These are phyloP conservation scores for Phanerodontia chrysosporium DNA, from an alignment of 768 basidiomycete species.

Conservation along the genomic window DNA sequence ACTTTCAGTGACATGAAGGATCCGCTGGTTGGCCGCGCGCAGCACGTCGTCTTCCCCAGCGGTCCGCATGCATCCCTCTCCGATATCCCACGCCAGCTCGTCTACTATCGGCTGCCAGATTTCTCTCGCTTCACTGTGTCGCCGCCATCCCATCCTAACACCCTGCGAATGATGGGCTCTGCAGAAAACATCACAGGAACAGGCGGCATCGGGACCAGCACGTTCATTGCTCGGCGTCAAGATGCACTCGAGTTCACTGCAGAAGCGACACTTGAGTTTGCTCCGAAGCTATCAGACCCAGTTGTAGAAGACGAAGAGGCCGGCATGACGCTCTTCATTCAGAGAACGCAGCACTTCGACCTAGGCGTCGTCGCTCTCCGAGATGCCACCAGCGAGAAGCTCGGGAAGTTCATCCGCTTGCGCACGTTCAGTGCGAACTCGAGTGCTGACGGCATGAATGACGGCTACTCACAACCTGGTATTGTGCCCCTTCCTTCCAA, in stretches of 20 bases:
- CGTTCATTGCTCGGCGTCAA: constrained; percentile 2
- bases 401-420: constrained; percentile 1
- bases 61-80: neutral
- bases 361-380: neutral
- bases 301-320: neutral
- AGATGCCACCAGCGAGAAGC: neutral
- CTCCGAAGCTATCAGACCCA: neutral
- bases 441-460: neutral
- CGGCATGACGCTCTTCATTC: constrained; percentile 1
- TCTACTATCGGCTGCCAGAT: constrained; percentile 4
- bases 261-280: neutral
- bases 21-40: neutral
- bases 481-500: neutral
- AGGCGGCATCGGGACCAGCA: neutral
- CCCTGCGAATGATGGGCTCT: neutral
- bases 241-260: constrained; percentile 1
- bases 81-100: neutral
- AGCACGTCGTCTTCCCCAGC: neutral
- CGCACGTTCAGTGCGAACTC: constrained; percentile 1
- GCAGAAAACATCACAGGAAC: neutral
- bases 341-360: constrained; percentile 5
- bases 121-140: constrained; percentile 2
- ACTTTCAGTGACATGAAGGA: neutral
- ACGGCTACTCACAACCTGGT: neutral
- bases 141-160: neutral